Base-by-base conservation (phyloP, 139 green algal genomes). In the Pseudopediastrum boryanum region DNA sequence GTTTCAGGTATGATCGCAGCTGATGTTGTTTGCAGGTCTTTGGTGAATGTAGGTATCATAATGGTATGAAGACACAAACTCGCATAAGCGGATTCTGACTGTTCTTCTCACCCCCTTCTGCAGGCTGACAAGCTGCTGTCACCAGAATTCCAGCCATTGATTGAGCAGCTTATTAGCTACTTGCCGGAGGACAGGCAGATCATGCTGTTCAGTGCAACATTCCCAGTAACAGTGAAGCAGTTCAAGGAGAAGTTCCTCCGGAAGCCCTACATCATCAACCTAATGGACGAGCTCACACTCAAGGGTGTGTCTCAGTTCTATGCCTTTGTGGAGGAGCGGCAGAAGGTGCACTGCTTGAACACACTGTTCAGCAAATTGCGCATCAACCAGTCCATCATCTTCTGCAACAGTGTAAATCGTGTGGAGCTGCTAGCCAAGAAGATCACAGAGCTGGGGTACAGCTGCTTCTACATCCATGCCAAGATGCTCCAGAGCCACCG, bases 391-490 rank as follows among this genome's bases (percentile, higher is more conserved):
- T 98, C 92, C 75, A 99, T 99, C 88, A 99, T 99, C 81, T 99
- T 99, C 87, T 99, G 97, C 93, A 99, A 99, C 93, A 97, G 89
- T 25, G 97, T 99, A 36, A 98, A 98, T 84, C 91, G 93, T 35
- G 96, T 99, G 75, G 97, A 99, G 90, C 89, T 99, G 75, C 91
- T 99, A 67, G 96, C 97, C 51, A 99, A 99, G 88, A 99, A 98
- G 85, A 98, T 99, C 81, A 99, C 97, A 1, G 97, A 99, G 92
- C 94, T 99, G 52, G 97, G 97, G 46, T 99, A 99, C 88, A 97
- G 89, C 19, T 99, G 97, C 92, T 99, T 98, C 90, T 99, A 99
- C 92, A 99, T 99, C 85, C 97, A 99, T 82, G 97, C 97, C 38
- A 99, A 99, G 88, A 99, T 99, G 97, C 86, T 98, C 63, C 96